Conservation (phyloP, 768 basidiomycete species). For the Lepiota subincarnata region DNA sequence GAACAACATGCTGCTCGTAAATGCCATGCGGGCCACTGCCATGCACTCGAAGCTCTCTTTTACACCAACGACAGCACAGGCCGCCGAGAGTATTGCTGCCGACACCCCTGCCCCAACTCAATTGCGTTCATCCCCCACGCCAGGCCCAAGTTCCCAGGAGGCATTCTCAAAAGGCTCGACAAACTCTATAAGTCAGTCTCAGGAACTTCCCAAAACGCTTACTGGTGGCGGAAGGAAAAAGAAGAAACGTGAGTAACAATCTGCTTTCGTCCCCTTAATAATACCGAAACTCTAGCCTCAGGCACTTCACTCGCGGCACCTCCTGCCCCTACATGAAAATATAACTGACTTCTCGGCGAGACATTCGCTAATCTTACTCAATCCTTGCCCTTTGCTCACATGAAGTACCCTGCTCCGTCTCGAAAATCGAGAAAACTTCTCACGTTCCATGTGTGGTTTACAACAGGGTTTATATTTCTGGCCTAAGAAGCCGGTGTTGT, state of each 20-base stretch:
- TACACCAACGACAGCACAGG: slow-evolving; percentile 31
- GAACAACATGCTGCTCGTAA: slow-evolving; percentile 64
- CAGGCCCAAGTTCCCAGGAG: slow-evolving; percentile 33
- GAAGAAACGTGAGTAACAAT: slow-evolving; percentile 59
- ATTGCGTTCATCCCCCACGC: slow-evolving; percentile 35
- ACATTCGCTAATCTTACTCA: not conserved
- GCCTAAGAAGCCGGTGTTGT: not conserved
- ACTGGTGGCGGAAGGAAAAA: slow-evolving; percentile 65
- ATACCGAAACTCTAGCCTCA: slow-evolving; percentile 15
- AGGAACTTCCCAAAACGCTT: slow-evolving; percentile 46
- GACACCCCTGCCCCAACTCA: slow-evolving; percentile 31
- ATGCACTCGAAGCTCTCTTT: slow-evolving; percentile 58
- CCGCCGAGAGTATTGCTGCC: slow-evolving; percentile 22
- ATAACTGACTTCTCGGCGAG: not conserved
- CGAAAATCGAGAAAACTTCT: not conserved
- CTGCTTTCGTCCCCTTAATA: slow-evolving; percentile 2
- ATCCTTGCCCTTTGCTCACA: no score
- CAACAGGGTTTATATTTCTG: no score
- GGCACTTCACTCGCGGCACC: slow-evolving; percentile 36
- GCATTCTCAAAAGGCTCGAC: slow-evolving; percentile 30
- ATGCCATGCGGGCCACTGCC: slow-evolving; percentile 80
- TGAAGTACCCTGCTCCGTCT: no score
- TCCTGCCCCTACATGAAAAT: slow-evolving; percentile 24
- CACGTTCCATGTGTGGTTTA: not conserved
- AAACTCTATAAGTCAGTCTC: slow-evolving; percentile 25